Conservation (phyloP, 805 yeast species). For the Kluyveromyces siamensis region DNA sequence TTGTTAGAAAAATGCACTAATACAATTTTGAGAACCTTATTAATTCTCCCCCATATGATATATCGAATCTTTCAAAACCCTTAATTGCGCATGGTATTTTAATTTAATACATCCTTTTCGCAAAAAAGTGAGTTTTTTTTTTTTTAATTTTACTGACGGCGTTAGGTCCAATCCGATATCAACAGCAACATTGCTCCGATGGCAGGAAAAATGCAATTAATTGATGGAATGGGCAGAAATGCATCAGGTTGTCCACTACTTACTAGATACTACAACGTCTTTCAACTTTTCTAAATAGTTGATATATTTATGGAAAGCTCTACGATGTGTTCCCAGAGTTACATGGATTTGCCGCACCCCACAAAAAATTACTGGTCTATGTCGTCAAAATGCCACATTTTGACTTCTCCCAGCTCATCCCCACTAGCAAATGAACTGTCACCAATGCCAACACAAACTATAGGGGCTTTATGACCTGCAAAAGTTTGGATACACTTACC, state of each 20-base stretch:
- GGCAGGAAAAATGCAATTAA: too few relatives aligned
- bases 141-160: too few relatives aligned
- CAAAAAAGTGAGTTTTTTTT: neutral
- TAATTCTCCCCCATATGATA: too few relatives aligned
- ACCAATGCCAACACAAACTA: conserved; percentile 70
- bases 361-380: neutral
- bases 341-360: neutral
- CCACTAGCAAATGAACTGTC: conserved; percentile 89
- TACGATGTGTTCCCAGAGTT: neutral
- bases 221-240: too few relatives aligned
- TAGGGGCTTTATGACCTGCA: conserved; percentile 40
- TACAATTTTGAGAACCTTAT: too few relatives aligned
- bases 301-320: neutral
- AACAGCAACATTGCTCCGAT: too few relatives aligned
- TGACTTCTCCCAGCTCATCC: conserved; percentile 79
- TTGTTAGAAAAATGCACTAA: too few relatives aligned
- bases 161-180: too few relatives aligned
- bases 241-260: too few relatives aligned
- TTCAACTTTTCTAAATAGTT: too few relatives aligned
- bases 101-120: neutral
- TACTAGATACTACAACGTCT: too few relatives aligned
- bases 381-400: conserved; percentile 57
- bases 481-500: conserved; percentile 94
- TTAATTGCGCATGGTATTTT: neutral
- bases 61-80: neutral